Evolutionary conservation across 163 green algal species (phyloP).

Genomic region (Chlorella variabilis): DNA sequence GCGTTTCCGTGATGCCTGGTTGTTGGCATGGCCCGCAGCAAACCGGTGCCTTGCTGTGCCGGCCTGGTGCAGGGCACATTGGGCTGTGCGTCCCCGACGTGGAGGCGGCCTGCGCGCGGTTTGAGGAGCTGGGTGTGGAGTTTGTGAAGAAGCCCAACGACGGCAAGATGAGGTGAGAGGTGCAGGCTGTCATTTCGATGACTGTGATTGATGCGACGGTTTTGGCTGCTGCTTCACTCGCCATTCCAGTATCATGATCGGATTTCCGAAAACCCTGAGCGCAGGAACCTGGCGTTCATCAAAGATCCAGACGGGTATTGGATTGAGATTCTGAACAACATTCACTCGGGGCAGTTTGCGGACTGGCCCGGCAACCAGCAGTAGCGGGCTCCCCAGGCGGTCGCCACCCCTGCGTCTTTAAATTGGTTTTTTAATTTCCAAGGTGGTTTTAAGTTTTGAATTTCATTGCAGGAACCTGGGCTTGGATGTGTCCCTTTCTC

Average conservation of each 20-base stretch:
- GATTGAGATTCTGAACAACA: conserved; percentile 24
- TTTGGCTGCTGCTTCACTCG: background rate
- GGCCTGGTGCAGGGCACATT: conserved; percentile 82
- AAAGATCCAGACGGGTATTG: conserved; percentile 86
- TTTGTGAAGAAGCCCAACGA: conserved; percentile 93
- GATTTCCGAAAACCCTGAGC: too few species aligned
- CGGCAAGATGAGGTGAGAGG: conserved; percentile 83
- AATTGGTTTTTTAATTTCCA: too few species aligned
- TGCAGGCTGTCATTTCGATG: background rate
- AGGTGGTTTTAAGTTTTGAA: too few species aligned
- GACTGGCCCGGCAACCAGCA: conserved; percentile 39
- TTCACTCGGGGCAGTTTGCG: conserved; percentile 18
- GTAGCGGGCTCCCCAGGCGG: background rate
- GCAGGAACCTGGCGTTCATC: conserved; percentile 79
- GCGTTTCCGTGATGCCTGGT: too few species aligned
- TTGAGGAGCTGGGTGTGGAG: conserved; percentile 87
- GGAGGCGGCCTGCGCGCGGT: conserved; percentile 87
- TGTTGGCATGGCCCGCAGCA: too few species aligned
- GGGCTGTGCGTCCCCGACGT: conserved; percentile 86
- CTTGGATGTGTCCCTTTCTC: too few species aligned
- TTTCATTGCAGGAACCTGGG: too few species aligned
- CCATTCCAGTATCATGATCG: too few species aligned
- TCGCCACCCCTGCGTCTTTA: too few species aligned
- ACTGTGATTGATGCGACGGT: too few species aligned
- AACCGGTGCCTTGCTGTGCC: too few species aligned